Evolutionary conservation across 169 alveolate genomes (phyloP), one percentile per base, ranked within the genome.

Genomic region (Plasmodium fragile): DNA sequence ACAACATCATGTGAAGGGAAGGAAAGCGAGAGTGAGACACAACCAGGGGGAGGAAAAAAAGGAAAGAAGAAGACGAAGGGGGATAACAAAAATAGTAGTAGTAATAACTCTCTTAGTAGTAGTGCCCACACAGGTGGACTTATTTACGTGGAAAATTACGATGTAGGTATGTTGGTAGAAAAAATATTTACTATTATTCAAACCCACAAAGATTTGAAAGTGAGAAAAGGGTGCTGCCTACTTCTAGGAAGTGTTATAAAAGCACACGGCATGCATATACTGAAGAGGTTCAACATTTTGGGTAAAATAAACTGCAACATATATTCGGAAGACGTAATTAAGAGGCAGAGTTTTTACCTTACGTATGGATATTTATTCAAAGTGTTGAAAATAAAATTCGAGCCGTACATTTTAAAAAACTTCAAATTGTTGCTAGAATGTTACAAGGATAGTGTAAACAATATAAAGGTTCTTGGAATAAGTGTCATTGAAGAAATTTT

Each of bases 341-440:
- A 91, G 59, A 91, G 94, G 43, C 94, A 91, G 53, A 91, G 94
- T 81, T 91, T 91, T 80, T 91, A 91, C 65, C 52, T 91, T 3
- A 30, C 83, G 11, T 91, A 91, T 91, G 94, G 94, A 16, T 43
- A 91, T 16, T 91, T 91, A 52, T 91, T 79, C 43, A 91, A 91
- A 91, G 91, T 91, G 34, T 81, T 91, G 59, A 91, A 91, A 28
- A 32, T 45, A 28, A 91, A 69, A 80, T 91, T 91, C 73, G 94
- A 91, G 30, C 94, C 94, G 4, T 91, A 91, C 16, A 81, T 91
- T 18, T 49, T 91, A 49, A 79, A 81, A 32, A 91, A 91, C 81
- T 80, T 91, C 36, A 91, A 55, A 45, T 30, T 91, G 36, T 70
- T 91, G 73, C 73, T 91, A 91, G 94, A 91, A 81, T 91, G 94